These are phyloP conservation scores for Acacia melanoxylon DNA, from an alignment of 306 rosid species.

Conservation along the genomic window DNA sequence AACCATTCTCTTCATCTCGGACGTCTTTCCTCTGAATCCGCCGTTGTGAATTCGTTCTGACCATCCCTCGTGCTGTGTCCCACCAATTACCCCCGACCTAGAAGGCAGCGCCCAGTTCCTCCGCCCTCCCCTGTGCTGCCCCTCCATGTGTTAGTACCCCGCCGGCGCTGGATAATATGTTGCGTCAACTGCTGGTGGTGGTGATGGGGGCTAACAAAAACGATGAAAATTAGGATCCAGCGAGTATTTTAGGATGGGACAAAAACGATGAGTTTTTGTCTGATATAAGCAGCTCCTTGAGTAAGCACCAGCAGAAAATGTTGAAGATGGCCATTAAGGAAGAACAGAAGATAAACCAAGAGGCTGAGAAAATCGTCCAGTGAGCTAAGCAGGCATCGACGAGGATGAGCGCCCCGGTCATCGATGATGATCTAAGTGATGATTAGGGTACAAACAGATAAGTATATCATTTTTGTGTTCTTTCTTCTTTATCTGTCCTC, in stretches of 20 bases:
- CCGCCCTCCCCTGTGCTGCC: constrained; percentile 39
- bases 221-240: constrained; percentile 37
- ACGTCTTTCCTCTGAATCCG: too few relatives aligned
- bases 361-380: constrained; percentile 74
- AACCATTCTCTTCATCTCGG: too few relatives aligned
- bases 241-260: constrained; percentile 39
- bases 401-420: constrained; percentile 47
- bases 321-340: constrained; percentile 75
- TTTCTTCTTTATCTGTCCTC: neutral
- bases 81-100: constrained; percentile 63
- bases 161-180: constrained; percentile 67
- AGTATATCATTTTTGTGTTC: neutral
- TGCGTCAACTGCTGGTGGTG: constrained; percentile 31
- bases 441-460: constrained; percentile 19
- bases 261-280: constrained; percentile 49
- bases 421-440: constrained; percentile 70
- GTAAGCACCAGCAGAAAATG: constrained; percentile 55
- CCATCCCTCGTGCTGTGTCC: constrained; percentile 66
- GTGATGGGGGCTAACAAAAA: constrained; percentile 38
- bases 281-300: constrained; percentile 60
- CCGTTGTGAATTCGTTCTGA: constrained; percentile 48
- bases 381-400: constrained; percentile 72
- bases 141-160: constrained; percentile 74
- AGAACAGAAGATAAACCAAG: constrained; percentile 66
- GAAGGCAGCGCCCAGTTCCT: constrained; percentile 78